A percentile compares a stretch with the other conserved stretches of the same genome.
Conservation (phyloP, 352 stramenopile species). For the Phytopythium aichiense region DNA sequence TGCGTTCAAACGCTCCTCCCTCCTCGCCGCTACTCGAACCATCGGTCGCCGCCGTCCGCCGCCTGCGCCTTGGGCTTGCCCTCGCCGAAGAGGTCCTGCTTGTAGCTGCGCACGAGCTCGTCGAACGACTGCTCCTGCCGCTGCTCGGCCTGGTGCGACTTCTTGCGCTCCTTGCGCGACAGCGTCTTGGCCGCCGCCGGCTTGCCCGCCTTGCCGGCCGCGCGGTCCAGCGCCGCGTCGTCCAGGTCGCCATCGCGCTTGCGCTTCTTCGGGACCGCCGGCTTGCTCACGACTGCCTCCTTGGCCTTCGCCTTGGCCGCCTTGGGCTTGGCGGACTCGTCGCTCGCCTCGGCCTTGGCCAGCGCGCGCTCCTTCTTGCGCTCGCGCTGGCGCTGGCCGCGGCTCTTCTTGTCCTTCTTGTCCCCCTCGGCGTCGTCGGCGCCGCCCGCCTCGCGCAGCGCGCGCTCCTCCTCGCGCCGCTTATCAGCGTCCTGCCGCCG, state of each 20-base stretch:
- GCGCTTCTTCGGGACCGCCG: slow-evolving; percentile 25
- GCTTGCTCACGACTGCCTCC: slow-evolving; percentile 31
- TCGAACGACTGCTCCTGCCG: slow-evolving; percentile 74
- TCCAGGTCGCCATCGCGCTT: slow-evolving; percentile 26
- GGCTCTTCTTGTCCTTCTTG: slow-evolving; percentile 51
- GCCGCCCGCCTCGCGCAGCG: slow-evolving; percentile 58
- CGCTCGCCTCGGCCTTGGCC: slow-evolving; percentile 22
- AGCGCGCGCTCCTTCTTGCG: slow-evolving; percentile 54
- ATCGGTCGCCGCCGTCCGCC: slow-evolving; percentile 32
- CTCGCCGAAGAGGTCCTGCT: slow-evolving; percentile 78
- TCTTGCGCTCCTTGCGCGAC: slow-evolving; percentile 73
- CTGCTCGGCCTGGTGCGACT: slow-evolving; percentile 28
- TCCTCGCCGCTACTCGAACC: slow-evolving; percentile 49
- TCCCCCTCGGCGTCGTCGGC: slow-evolving; percentile 29
- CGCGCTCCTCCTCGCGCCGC: slow-evolving; percentile 60
- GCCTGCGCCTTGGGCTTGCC: slow-evolving; percentile 15
- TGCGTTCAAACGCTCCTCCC: neutral
- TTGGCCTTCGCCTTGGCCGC: slow-evolving; percentile 23
- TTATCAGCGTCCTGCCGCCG: slow-evolving; percentile 61
- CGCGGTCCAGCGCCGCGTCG: slow-evolving; percentile 17
- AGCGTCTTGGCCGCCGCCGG: slow-evolving; percentile 32
- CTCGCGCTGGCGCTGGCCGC: slow-evolving; percentile 71
- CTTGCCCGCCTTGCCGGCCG: slow-evolving; percentile 14
- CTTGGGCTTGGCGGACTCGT: slow-evolving; percentile 17
- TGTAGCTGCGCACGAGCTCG: slow-evolving; percentile 75